phyloP scores from a whole-genome alignment of 75 land plant genomes.

The Pseudotsuga menziesii region DNA sequence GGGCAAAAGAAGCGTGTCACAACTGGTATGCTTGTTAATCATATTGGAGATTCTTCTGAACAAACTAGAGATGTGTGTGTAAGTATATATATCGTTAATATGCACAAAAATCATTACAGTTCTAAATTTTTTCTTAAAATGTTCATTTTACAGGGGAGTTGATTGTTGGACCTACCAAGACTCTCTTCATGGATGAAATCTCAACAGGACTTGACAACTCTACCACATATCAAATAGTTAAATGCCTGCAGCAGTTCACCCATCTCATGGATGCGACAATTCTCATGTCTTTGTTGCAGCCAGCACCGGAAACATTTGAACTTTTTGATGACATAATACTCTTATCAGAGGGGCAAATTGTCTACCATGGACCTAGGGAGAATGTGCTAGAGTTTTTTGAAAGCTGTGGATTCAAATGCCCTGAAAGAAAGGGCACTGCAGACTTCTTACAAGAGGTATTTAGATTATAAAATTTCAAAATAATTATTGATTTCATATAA shows the following conservation, averaged over 20 bases:
- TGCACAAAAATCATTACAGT: too few species aligned
- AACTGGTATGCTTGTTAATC: too few species aligned
- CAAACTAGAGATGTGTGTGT: too few species aligned
- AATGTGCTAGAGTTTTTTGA: slow-evolving; percentile 12
- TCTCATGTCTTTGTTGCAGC: slow-evolving; percentile 33
- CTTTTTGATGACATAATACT: slow-evolving; percentile 8
- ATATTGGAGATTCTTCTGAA: too few species aligned
- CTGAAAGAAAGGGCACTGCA: slow-evolving; percentile 12
- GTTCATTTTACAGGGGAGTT: slow-evolving; percentile 14
- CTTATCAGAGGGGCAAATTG: slow-evolving; percentile 12
- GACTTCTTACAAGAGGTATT: too few species aligned
- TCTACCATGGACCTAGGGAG: slow-evolving; percentile 17
- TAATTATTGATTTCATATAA: too few species aligned
- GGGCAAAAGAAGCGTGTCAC: too few species aligned
- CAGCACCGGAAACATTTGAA: slow-evolving; percentile 33
- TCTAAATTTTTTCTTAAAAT: too few species aligned
- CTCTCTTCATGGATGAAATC: slow-evolving; percentile 19
- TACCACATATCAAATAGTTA: slow-evolving; percentile 18
- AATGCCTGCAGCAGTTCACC: slow-evolving; percentile 11
- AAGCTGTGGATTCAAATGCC: slow-evolving; percentile 9
- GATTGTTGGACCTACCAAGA: slow-evolving; percentile 22
- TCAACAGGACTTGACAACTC: slow-evolving; percentile 19
- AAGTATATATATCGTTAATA: too few species aligned
- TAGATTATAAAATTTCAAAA: too few species aligned
- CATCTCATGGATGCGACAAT: slow-evolving; percentile 5